phyloP scores from a whole-genome alignment of 2,329 filamentous ascomycete species.

The Colletotrichum horii region DNA sequence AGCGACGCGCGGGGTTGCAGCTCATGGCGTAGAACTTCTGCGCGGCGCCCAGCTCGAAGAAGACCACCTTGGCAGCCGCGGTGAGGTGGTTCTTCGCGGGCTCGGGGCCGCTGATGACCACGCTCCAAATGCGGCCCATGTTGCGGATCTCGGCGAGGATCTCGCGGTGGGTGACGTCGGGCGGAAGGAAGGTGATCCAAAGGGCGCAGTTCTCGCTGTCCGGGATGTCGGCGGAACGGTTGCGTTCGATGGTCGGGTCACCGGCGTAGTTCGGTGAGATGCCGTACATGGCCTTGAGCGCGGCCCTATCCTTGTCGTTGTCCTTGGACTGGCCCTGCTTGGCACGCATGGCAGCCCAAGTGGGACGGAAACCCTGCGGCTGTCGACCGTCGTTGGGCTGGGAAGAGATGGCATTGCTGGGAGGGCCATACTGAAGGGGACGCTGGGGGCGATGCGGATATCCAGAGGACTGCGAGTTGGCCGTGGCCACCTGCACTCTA shows the following conservation, averaged over 20 bases:
- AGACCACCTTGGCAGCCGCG: slow-evolving; percentile 55
- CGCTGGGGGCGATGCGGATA: neutral
- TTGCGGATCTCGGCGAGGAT: slow-evolving; percentile 49
- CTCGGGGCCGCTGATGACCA: slow-evolving; percentile 56
- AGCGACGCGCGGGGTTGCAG: slow-evolving; percentile 29
- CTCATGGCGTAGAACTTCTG: slow-evolving; percentile 32
- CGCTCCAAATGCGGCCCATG: slow-evolving; percentile 56
- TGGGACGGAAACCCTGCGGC: neutral
- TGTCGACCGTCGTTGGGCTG: neutral
- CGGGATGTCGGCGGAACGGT: slow-evolving; percentile 44
- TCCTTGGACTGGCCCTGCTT: neutral
- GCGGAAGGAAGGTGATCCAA: slow-evolving; percentile 58
- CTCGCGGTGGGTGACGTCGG: slow-evolving; percentile 42
- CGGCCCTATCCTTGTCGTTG: neutral
- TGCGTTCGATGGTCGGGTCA: slow-evolving; percentile 37
- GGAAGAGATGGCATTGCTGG: neutral
- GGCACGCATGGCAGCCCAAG: neutral
- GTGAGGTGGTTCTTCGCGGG: slow-evolving; percentile 34
- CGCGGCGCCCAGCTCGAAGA: slow-evolving; percentile 48
- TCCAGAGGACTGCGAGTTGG: neutral
- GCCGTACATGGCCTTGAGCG: slow-evolving; percentile 1
- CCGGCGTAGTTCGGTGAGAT: slow-evolving; percentile 44
- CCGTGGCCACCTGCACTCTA: neutral
- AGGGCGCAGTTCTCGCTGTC: slow-evolving; percentile 52
- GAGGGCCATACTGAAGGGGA: neutral